Conservation (phyloP, 768 basidiomycete genomes). For the Boletellus emodensis region DNA sequence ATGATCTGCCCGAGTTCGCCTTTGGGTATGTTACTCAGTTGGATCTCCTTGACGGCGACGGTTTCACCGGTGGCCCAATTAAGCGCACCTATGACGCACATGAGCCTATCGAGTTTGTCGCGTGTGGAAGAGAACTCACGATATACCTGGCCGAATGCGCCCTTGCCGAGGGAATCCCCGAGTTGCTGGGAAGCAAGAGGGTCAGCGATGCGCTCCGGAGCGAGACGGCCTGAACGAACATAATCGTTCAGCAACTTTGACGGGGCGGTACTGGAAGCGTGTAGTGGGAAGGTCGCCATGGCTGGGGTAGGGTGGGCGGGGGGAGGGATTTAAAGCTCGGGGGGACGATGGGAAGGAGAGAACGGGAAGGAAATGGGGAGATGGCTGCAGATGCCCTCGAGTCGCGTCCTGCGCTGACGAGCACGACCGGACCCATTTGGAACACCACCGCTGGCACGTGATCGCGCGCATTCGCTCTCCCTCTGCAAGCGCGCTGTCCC, state of each 20-base stretch:
- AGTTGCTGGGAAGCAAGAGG: constrained; percentile 63
- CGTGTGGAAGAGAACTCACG: constrained; percentile 49
- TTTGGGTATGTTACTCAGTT: constrained; percentile 89
- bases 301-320: background rate
- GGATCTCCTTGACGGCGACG: constrained; percentile 97
- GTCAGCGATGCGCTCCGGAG: constrained; percentile 6
- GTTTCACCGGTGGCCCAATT: constrained; percentile 98
- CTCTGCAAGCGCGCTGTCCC: no score
- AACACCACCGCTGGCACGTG: constrained; percentile 24
- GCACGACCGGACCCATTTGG: constrained; percentile 28
- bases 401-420: constrained; percentile 38
- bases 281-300: constrained; percentile 24
- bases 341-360: background rate
- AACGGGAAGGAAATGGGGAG: constrained; percentile 8
- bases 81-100: constrained; percentile 60
- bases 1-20: constrained; percentile 95
- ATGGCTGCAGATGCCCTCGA: constrained; percentile 13
- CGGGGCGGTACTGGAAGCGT: constrained; percentile 24
- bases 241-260: constrained; percentile 65
- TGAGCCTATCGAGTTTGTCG: constrained; percentile 68
- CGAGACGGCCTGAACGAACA: constrained; percentile 34
- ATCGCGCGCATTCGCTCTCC: constrained; percentile 4
- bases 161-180: constrained; percentile 93
- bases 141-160: constrained; percentile 96
- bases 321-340: background rate